Percentiles rank a stretch among this genome's conserved stretches.
Evolutionary conservation across 768 basidiomycete genomes (phyloP).

Genomic region (Boletus rubroflammeus): DNA sequence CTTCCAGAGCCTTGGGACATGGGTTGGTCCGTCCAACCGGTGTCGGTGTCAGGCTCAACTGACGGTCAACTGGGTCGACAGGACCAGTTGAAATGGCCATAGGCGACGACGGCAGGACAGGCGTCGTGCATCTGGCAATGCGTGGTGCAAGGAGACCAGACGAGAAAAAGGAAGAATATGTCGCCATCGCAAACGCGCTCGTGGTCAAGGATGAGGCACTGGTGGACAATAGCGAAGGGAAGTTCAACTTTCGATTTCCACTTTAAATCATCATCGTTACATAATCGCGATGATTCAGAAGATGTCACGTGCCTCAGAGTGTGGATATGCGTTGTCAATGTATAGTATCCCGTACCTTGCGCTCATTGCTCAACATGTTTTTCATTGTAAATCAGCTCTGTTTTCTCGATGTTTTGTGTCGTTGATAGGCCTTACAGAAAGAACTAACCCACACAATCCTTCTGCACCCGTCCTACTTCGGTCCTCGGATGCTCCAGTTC

Average conservation of each 20-base stretch:
- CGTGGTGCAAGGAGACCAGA: constrained; percentile 62
- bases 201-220: background rate
- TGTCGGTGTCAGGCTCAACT: constrained; percentile 37
- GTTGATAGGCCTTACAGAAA: constrained; percentile 53
- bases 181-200: constrained; percentile 31
- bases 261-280: constrained; percentile 14
- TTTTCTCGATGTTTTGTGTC: background rate
- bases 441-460: constrained; percentile 96
- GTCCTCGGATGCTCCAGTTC: constrained; percentile 91
- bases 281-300: constrained; percentile 8
- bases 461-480: constrained; percentile 97
- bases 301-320: constrained; percentile 11
- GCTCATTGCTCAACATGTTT: constrained; percentile 55
- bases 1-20: constrained; percentile 22
- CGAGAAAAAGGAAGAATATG: constrained; percentile 67
- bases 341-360: background rate
- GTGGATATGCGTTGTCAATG: background rate
- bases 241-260: constrained; percentile 20
- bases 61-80: constrained; percentile 35
- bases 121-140: constrained; percentile 22
- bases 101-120: constrained; percentile 26
- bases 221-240: background rate
- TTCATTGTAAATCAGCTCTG: constrained; percentile 55
- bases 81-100: constrained; percentile 16
- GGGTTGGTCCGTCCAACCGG: constrained; percentile 25